Evolutionary conservation across 371 early-diverging fungal genomes (phyloP).

Genomic region (Syncephalastrum contaminatum): DNA sequence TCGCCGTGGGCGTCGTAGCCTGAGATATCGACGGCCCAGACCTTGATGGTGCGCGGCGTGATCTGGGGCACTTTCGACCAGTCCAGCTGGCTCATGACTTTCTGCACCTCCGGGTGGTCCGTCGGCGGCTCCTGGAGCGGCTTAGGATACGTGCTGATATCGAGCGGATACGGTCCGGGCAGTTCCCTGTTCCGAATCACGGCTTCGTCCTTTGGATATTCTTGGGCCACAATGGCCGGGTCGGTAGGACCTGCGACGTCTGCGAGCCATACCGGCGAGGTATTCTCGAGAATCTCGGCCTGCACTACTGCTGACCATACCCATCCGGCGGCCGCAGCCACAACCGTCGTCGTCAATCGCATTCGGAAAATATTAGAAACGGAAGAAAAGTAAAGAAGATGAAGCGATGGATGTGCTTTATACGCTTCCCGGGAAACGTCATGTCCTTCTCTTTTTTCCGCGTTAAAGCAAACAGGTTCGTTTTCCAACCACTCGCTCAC

Average conservation of each 20-base stretch:
- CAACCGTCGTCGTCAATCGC: no score
- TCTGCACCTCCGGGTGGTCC: slow-evolving; percentile 48
- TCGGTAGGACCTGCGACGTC: slow-evolving; percentile 26
- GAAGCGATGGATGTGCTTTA: no score
- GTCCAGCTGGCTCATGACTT: slow-evolving; percentile 41
- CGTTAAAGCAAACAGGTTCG: no score
- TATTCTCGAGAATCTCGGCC: not conserved
- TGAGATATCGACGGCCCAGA: slow-evolving; percentile 23
- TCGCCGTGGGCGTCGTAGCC: slow-evolving; percentile 17
- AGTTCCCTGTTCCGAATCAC: slow-evolving; percentile 19
- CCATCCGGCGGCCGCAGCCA: no score
- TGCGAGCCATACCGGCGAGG: slow-evolving; percentile 35
- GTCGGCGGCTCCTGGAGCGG: slow-evolving; percentile 26
- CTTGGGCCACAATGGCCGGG: slow-evolving; percentile 5
- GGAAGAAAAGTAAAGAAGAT: no score
- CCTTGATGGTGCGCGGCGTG: slow-evolving; percentile 20
- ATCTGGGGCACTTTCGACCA: slow-evolving; percentile 47
- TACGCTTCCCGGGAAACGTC: no score
- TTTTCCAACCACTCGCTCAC: no score
- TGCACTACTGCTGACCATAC: no score
- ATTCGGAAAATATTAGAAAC: no score
- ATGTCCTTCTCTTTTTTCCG: no score
- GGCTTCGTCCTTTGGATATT: slow-evolving; percentile 22
- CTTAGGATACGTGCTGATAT: slow-evolving; percentile 27
- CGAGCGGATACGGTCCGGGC: slow-evolving; percentile 10